Evolutionary conservation across 225 moss, liverwort and hornwort species (phyloP).

Genomic region (Straminergon stramineum): DNA sequence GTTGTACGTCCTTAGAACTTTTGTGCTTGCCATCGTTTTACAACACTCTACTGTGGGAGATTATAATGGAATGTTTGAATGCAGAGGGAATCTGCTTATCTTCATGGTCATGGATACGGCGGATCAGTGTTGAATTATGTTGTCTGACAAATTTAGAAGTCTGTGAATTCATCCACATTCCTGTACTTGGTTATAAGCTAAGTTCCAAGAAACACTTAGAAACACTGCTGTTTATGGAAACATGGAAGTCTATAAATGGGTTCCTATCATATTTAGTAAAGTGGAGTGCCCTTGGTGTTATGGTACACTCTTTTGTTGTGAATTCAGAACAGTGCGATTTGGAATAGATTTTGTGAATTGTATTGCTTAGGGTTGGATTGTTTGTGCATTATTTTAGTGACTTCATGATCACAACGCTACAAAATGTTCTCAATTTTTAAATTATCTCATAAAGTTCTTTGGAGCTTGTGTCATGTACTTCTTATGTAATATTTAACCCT

Average conservation of each 20-base stretch:
- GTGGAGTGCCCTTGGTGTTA: background rate
- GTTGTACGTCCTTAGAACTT: background rate
- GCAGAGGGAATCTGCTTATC: background rate
- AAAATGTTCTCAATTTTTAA: background rate
- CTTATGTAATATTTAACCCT: background rate
- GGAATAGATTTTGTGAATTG: background rate
- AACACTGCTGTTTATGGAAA: background rate
- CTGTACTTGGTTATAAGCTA: background rate
- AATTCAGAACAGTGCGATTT: background rate
- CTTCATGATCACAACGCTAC: background rate
- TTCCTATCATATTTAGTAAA: background rate
- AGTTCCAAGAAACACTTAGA: background rate
- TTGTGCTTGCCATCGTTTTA: background rate
- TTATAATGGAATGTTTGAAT: background rate
- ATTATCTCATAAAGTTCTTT: background rate
- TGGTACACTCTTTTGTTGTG: background rate
- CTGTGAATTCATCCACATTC: no score
- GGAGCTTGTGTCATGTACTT: background rate
- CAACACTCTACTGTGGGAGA: background rate
- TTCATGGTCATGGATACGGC: background rate
- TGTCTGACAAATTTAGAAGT: background rate
- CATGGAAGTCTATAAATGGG: background rate
- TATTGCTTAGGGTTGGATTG: background rate
- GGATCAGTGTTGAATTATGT: no score
- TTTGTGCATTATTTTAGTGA: background rate